Evolutionary conservation across 441 rosid species (phyloP).

Genomic region (Aleurites moluccanus): DNA sequence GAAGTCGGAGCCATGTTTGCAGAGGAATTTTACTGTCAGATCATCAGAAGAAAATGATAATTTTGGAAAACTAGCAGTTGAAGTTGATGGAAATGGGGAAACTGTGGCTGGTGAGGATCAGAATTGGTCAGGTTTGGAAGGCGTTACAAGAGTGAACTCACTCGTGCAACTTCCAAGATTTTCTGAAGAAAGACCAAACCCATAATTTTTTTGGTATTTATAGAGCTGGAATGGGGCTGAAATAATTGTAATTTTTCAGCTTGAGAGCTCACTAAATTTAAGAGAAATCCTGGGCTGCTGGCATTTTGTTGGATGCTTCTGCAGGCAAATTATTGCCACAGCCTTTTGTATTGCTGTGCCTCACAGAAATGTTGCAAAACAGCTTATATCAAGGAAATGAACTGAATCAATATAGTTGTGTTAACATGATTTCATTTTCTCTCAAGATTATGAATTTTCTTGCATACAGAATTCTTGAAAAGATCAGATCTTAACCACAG

Average conservation of each 20-base stretch:
- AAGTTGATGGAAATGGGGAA: conserved; percentile 41
- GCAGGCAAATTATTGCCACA: conserved; percentile 23
- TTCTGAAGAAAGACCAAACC: conserved; percentile 61
- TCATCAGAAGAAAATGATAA: conserved; percentile 69
- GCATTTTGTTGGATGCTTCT: conserved; percentile 15
- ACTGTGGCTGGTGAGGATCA: conserved; percentile 57
- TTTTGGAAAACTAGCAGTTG: conserved; percentile 37
- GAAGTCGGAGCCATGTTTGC: conserved; percentile 80
- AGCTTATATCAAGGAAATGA: conserved; percentile 20
- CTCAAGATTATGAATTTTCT: conserved; percentile 13
- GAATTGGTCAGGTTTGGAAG: conserved; percentile 92
- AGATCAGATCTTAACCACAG: no score
- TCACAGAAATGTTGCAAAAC: conserved; percentile 24
- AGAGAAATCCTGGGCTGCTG: conserved; percentile 20
- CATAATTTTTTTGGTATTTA: conserved; percentile 28
- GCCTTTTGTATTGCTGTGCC: conserved; percentile 22
- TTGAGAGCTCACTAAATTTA: conserved; percentile 17
- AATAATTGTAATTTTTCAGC: conserved; percentile 17
- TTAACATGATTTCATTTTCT: conserved; percentile 21
- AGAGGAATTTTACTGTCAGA: conserved; percentile 85
- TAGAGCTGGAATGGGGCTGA: conserved; percentile 17
- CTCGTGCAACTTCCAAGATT: conserved; percentile 98
- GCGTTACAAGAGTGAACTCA: conserved; percentile 93
- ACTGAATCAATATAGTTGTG: conserved; percentile 16
- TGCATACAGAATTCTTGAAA: neutral